Conservation (phyloP, 257 asterid genomes). For the Fraxinus americana region DNA sequence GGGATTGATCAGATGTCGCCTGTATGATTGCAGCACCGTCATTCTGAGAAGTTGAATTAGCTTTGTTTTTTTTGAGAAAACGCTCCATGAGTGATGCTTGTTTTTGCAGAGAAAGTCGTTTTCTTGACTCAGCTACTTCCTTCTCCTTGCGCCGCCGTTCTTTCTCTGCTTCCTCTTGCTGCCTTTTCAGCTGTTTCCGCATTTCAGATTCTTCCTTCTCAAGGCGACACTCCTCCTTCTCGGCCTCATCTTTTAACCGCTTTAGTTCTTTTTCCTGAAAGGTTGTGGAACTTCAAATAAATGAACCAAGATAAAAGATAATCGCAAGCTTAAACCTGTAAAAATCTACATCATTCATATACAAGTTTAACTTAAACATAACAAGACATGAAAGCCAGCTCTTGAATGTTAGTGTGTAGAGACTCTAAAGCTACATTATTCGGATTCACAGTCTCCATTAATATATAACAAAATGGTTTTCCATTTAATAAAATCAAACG, state of each 20-base stretch:
- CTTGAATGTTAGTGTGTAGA: slow-evolving; percentile 4
- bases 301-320: slow-evolving; percentile 18
- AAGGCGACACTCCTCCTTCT: slow-evolving; percentile 66
- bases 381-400: not conserved
- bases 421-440: not conserved
- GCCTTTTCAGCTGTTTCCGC: slow-evolving; percentile 65
- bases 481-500: slow-evolving; percentile 4
- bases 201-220: slow-evolving; percentile 78
- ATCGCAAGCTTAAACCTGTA: not conserved
- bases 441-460: not conserved
- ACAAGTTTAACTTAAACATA: not conserved
- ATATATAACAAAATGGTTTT: not conserved
- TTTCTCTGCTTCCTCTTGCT: slow-evolving; percentile 78
- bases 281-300: slow-evolving; percentile 13
- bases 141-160: slow-evolving; percentile 76
- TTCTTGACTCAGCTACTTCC: slow-evolving; percentile 76
- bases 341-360: not conserved
- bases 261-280: slow-evolving; percentile 79
- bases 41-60: slow-evolving; percentile 39
- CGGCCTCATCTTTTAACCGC: slow-evolving; percentile 71
- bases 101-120: slow-evolving; percentile 63
- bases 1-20: slow-evolving; percentile 34
- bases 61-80: slow-evolving; percentile 62
- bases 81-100: slow-evolving; percentile 97
- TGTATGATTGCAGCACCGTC: slow-evolving; percentile 36